phyloP scores from a whole-genome alignment of 768 basidiomycete species.

The Lactarius sanguifluus region DNA sequence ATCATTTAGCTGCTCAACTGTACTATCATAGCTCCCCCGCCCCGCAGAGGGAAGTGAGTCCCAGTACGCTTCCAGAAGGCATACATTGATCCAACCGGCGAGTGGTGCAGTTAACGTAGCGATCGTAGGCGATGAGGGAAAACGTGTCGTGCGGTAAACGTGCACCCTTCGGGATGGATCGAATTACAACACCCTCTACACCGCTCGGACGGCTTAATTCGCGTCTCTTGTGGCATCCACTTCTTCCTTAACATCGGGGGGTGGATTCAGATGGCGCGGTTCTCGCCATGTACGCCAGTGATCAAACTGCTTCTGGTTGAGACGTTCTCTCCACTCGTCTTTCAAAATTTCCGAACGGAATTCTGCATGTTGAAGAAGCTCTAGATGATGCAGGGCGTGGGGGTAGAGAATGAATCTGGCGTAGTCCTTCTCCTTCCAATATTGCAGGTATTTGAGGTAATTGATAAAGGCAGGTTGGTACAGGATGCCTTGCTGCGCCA shows the following conservation, averaged over 20 bases:
- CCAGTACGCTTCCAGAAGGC: background rate
- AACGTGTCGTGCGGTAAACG: no score
- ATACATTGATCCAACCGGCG: no score
- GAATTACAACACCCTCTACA: background rate
- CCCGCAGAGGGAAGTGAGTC: no score
- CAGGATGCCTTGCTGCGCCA: constrained; percentile 84
- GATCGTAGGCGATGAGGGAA: no score
- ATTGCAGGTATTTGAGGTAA: constrained; percentile 80
- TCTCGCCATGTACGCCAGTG: constrained; percentile 77
- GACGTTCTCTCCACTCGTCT: constrained; percentile 74
- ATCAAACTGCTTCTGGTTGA: constrained; percentile 86
- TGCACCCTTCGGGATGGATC: background rate
- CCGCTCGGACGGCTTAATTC: constrained; percentile 3
- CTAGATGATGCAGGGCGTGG: constrained; percentile 83
- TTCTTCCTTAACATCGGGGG: constrained; percentile 18
- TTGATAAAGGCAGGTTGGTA: constrained; percentile 86
- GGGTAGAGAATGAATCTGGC: constrained; percentile 92
- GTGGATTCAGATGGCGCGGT: constrained; percentile 14
- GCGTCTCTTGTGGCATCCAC: constrained; percentile 18
- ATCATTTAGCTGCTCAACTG: no score
- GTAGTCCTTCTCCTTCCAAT: constrained; percentile 91
- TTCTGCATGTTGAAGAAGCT: constrained; percentile 73
- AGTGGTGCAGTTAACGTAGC: no score
- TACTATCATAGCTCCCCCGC: no score
- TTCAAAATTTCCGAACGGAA: constrained; percentile 81